Conservation (phyloP, 202 grass and related monocot genomes). For the Saccharum hybrid region DNA sequence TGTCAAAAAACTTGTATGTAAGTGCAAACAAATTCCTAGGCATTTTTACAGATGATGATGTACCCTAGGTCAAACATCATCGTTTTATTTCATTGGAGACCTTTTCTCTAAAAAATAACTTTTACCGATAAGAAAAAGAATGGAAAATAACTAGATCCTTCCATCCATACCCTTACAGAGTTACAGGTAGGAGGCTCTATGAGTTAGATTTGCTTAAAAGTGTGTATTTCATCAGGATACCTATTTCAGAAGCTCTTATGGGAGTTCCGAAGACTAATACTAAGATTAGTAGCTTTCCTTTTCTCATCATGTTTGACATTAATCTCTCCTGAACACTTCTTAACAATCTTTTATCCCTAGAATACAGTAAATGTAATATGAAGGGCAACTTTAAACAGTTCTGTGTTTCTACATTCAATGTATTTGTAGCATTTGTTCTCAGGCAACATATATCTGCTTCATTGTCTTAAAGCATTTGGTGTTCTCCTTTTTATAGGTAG, state of each 20-base stretch:
- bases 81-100: neutral
- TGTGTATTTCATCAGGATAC: constrained; percentile 24
- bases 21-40: constrained; percentile 6
- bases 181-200: neutral
- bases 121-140: neutral
- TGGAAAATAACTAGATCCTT: neutral
- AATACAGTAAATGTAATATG: neutral
- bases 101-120: neutral
- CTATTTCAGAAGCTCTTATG: constrained; percentile 2
- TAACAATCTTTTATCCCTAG: neutral
- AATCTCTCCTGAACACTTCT: neutral
- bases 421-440: constrained; percentile 20
- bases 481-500: constrained; percentile 66
- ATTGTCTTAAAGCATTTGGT: constrained; percentile 27
- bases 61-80: neutral
- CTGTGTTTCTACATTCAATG: constrained; percentile 6
- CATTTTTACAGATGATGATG: constrained; percentile 23
- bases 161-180: neutral
- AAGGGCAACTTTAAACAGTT: constrained; percentile 16
- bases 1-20: neutral
- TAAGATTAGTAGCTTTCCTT: constrained; percentile 26
- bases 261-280: neutral
- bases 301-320: constrained; percentile 4
- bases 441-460: neutral
- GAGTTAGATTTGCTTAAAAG: constrained; percentile 18